A percentile compares a stretch with the other conserved stretches of the same genome.
These are phyloP conservation scores for Hypsizygus ulmarius DNA, from an alignment of 1,284 basidiomycete genomes.

Conservation along the genomic window DNA sequence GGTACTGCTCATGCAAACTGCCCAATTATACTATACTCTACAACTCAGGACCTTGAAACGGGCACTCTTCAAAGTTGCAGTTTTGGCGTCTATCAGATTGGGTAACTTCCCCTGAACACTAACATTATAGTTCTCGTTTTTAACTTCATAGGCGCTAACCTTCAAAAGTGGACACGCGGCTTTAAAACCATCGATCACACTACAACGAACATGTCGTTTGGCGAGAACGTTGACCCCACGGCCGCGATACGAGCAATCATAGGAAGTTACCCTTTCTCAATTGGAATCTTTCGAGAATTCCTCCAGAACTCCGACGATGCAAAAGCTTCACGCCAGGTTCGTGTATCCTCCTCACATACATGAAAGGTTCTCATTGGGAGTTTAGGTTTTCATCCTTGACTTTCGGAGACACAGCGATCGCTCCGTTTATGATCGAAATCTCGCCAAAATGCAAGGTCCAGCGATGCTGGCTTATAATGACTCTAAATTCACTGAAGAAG, in stretches of 20 bases:
- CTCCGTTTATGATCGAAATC: slow-evolving; percentile 26
- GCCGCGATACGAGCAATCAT: slow-evolving; percentile 31
- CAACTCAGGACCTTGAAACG: too few relatives aligned
- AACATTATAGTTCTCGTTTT: too few relatives aligned
- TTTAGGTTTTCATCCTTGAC: slow-evolving; percentile 44
- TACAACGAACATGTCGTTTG: too few relatives aligned
- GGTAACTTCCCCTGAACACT: too few relatives aligned
- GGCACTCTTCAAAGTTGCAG: too few relatives aligned
- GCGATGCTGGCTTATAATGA: slow-evolving; percentile 48
- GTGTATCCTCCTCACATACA: slow-evolving; percentile 3
- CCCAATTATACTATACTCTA: too few relatives aligned
- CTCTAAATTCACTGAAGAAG: slow-evolving; percentile 35
- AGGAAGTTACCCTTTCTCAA: slow-evolving; percentile 40
- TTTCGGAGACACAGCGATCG: slow-evolving; percentile 27
- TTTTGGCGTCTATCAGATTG: too few relatives aligned
- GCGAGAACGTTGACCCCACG: too few relatives aligned
- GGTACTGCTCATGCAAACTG: too few relatives aligned
- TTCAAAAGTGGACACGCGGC: too few relatives aligned
- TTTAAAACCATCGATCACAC: too few relatives aligned
- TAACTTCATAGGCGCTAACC: neutral
- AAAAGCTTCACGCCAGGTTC: slow-evolving; percentile 34
- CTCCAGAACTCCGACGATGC: slow-evolving; percentile 52
- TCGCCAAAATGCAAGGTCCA: slow-evolving; percentile 41
- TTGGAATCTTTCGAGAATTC: slow-evolving; percentile 43
- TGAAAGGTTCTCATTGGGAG: neutral